Percentiles rank a stretch among this genome's conserved stretches.
Evolutionary conservation across 1,139 yeast genomes (phyloP).

Genomic region (Yamadazyma blattariae): DNA sequence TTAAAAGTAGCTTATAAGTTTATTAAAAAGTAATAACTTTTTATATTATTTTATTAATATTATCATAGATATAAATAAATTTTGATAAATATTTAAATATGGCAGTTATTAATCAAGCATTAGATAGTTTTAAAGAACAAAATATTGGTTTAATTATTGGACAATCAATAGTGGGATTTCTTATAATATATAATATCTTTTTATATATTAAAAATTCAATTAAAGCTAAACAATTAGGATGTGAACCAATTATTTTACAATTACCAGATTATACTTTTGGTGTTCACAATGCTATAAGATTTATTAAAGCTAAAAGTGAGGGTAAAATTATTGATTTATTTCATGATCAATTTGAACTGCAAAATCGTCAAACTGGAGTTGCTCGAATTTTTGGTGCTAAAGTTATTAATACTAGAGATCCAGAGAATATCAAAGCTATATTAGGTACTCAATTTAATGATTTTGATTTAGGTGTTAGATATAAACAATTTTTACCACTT

Average conservation of each 20-base stretch:
- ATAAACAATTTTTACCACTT: slow-evolving; percentile 34
- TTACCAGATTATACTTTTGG: slow-evolving; percentile 22
- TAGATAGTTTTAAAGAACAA: too few relatives aligned
- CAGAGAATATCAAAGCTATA: slow-evolving; percentile 36
- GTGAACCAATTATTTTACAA: background rate
- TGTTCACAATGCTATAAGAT: slow-evolving; percentile 16
- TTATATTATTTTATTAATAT: too few relatives aligned
- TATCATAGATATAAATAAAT: too few relatives aligned
- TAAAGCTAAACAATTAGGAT: slow-evolving; percentile 1
- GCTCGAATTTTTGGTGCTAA: slow-evolving; percentile 7
- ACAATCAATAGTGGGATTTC: background rate
- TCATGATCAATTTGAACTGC: slow-evolving; percentile 13
- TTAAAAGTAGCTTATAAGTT: too few relatives aligned
- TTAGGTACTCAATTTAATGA: slow-evolving; percentile 45
- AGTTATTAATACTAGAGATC: slow-evolving; percentile 25
- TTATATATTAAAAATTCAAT: background rate
- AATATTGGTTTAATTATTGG: too few relatives aligned
- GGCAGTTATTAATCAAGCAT: too few relatives aligned
- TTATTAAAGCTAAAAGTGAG: slow-evolving; percentile 16
- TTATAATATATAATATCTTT: background rate
- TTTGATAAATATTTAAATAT: too few relatives aligned
- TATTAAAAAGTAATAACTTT: too few relatives aligned
- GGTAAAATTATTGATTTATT: slow-evolving; percentile 25
- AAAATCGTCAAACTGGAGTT: slow-evolving; percentile 7
- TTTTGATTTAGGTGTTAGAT: slow-evolving; percentile 49